Percentiles rank a stretch among this genome's conserved stretches.
phyloP scores from a whole-genome alignment of 2,329 filamentous ascomycete genomes.

The Dothidotthia symphoricarpi region DNA sequence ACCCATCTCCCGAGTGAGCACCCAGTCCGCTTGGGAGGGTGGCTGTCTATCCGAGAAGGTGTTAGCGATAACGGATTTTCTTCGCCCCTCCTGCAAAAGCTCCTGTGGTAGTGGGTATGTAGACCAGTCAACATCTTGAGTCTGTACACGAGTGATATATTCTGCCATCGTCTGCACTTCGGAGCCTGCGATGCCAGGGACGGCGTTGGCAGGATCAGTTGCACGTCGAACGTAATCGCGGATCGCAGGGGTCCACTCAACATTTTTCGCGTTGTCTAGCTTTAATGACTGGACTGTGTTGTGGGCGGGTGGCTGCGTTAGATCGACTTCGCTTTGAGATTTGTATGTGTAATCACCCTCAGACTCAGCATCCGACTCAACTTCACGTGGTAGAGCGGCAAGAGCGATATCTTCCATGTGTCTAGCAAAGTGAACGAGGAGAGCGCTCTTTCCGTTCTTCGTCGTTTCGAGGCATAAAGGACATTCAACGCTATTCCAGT shows the following conservation, averaged over 20 bases:
- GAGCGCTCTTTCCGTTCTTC: conserved; percentile 8
- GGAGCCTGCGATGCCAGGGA: conserved; percentile 45
- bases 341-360: conserved; percentile 1
- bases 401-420: conserved; percentile 29
- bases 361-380: conserved; percentile 16
- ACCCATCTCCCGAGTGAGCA: no score
- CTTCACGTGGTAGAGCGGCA: conserved; percentile 13
- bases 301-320: conserved; percentile 44
- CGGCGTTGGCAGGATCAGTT: conserved; percentile 68
- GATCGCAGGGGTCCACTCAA: conserved; percentile 79
- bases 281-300: conserved; percentile 49
- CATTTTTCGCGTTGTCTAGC: conserved; percentile 53
- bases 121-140: no score
- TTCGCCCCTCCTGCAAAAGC: conserved; percentile 67
- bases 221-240: conserved; percentile 85
- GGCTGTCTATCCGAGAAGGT: no score
- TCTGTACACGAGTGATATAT: no score
- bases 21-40: no score
- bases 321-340: no score
- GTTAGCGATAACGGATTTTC: no score
- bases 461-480: conserved; percentile 18
- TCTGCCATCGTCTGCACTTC: conserved; percentile 77
- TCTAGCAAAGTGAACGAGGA: conserved; percentile 18
- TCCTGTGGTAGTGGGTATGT: conserved; percentile 80
- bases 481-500: conserved; percentile 16